phyloP scores from a whole-genome alignment of 495 filamentous ascomycete genomes.

The Chaetomium tenue region DNA sequence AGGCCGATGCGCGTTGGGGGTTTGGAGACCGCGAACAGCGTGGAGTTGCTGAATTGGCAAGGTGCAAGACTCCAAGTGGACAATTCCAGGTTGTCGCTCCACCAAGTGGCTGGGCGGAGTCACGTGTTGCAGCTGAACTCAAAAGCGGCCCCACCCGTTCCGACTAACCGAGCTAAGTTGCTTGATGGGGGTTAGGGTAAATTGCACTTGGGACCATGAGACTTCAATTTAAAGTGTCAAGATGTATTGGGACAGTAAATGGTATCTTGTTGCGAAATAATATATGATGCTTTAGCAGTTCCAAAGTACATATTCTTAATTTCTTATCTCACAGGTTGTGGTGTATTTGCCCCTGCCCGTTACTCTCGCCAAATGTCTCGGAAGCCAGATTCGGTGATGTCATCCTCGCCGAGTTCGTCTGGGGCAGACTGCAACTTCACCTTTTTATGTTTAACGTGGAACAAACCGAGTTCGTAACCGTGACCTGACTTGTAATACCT shows the following conservation, averaged over 20 bases:
- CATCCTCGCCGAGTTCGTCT: neutral
- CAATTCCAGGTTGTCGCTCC: neutral
- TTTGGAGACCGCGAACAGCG: conserved; percentile 16
- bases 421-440: neutral
- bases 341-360: no score
- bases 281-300: no score
- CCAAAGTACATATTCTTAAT: no score
- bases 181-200: neutral
- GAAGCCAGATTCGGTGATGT: neutral
- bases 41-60: conserved; percentile 14
- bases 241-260: no score
- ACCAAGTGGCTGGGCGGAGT: conserved; percentile 13
- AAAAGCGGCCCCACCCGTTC: no score
- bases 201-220: neutral
- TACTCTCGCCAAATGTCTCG: no score
- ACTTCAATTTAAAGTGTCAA: no score
- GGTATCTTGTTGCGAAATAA: no score
- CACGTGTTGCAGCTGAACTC: neutral
- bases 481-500: neutral
- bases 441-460: neutral
- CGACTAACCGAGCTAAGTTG: neutral
- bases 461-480: neutral
- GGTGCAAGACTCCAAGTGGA: neutral
- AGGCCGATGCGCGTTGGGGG: conserved; percentile 25
- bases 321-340: no score